Percentiles rank a stretch among this genome's conserved stretches.
Evolutionary conservation across 768 basidiomycete species (phyloP).

Genomic region (Lanmaoa pseudosensibilis): DNA sequence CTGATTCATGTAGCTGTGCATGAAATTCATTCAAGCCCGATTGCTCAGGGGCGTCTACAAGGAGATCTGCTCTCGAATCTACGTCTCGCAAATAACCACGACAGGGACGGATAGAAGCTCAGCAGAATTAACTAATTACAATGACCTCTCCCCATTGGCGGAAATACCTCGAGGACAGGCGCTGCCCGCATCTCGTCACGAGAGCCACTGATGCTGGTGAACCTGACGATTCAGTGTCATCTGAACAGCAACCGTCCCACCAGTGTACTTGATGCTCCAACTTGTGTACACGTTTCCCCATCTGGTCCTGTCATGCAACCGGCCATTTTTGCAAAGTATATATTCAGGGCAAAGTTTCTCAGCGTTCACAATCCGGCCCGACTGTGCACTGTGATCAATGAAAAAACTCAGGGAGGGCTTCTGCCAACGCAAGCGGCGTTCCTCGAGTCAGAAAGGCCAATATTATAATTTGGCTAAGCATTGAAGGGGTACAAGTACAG

Average conservation of each 20-base stretch:
- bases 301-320: background rate
- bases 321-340: conserved; percentile 1
- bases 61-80: conserved; percentile 26
- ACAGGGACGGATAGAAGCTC: conserved; percentile 28
- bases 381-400: background rate
- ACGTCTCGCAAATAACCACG: conserved; percentile 11
- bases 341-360: conserved; percentile 12
- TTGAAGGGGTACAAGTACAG: conserved; percentile 20
- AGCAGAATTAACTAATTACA: conserved; percentile 5
- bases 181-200: background rate
- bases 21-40: conserved; percentile 24
- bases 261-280: background rate
- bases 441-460: background rate
- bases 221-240: background rate
- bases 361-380: background rate
- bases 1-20: conserved; percentile 23
- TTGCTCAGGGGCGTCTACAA: conserved; percentile 18
- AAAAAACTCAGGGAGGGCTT: background rate
- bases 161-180: conserved; percentile 19
- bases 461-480: background rate
- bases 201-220: background rate
- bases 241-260: background rate
- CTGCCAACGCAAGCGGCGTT: background rate
- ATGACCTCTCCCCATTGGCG: conserved; percentile 13
- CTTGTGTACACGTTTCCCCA: background rate